Conservation (phyloP, 495 filamentous ascomycete species). For the Penicillium chermesinum region DNA sequence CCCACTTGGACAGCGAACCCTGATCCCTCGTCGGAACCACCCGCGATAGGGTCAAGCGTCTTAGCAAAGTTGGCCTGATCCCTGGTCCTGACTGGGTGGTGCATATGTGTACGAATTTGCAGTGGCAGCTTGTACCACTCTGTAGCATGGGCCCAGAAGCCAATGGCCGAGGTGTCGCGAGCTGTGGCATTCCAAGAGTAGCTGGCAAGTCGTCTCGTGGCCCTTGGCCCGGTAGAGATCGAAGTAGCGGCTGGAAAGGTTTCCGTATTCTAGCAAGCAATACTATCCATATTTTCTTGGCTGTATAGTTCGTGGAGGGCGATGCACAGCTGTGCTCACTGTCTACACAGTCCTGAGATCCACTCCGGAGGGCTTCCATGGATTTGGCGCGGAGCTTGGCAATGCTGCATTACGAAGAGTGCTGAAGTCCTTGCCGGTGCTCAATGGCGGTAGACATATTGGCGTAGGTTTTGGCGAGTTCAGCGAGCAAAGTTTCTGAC, state of each 20-base stretch:
- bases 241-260: conserved; percentile 20
- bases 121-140: conserved; percentile 25
- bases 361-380: conserved; percentile 19
- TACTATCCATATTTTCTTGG: conserved; percentile 20
- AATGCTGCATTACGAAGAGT: conserved; percentile 23
- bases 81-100: conserved; percentile 22
- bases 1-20: conserved; percentile 10
- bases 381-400: conserved; percentile 22
- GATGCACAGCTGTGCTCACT: conserved; percentile 24
- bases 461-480: conserved; percentile 24
- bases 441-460: conserved; percentile 21
- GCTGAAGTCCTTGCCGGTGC: conserved; percentile 21
- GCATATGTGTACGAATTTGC: conserved; percentile 26
- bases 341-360: conserved; percentile 19
- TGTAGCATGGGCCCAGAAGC: conserved; percentile 23
- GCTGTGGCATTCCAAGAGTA: conserved; percentile 26
- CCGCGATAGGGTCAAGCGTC: conserved; percentile 24
- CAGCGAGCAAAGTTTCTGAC: conserved; percentile 23
- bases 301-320: conserved; percentile 17
- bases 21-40: conserved; percentile 19
- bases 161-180: conserved; percentile 18
- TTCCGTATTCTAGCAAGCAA: conserved; percentile 22
- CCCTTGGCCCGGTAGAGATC: conserved; percentile 18
- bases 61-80: conserved; percentile 32
- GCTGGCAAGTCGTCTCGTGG: conserved; percentile 16